phyloP scores from a whole-genome alignment of 1,284 basidiomycete species.

The Ceratobasidium theobromae region DNA sequence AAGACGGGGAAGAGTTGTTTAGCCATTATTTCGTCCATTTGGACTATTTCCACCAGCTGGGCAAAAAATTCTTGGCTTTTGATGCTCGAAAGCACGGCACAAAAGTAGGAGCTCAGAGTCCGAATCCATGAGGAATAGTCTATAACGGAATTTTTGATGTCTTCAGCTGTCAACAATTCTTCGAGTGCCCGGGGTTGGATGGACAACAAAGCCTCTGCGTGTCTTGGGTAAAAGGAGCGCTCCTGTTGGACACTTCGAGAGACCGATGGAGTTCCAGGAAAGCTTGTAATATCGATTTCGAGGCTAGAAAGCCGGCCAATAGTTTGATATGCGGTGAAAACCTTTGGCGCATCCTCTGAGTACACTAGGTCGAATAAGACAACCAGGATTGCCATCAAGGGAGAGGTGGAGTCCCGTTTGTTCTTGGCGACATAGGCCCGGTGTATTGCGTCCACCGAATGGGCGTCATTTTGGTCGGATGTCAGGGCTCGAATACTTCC shows the following conservation, averaged over 20 bases:
- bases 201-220: neutral
- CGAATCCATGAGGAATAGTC: constrained; percentile 69
- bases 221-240: neutral
- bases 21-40: constrained; percentile 59
- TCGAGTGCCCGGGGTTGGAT: constrained; percentile 37
- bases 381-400: constrained; percentile 18
- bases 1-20: constrained; percentile 71
- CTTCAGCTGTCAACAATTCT: constrained; percentile 18
- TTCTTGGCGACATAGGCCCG: neutral
- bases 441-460: constrained; percentile 25
- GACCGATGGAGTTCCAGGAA: constrained; percentile 16
- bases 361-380: constrained; percentile 22
- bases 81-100: constrained; percentile 8
- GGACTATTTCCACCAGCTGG: constrained; percentile 63
- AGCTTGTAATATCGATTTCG: constrained; percentile 1
- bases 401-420: constrained; percentile 29
- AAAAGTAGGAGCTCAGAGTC: constrained; percentile 45
- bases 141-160: constrained; percentile 37
- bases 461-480: constrained; percentile 19
- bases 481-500: constrained; percentile 26
- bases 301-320: constrained; percentile 14
- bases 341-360: constrained; percentile 20
- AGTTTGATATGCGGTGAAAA: constrained; percentile 25
- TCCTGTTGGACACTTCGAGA: constrained; percentile 16
- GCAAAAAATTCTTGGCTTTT: constrained; percentile 60